phyloP scores from a whole-genome alignment of 345 rosid genomes.

The Citrus mangshanensis region DNA sequence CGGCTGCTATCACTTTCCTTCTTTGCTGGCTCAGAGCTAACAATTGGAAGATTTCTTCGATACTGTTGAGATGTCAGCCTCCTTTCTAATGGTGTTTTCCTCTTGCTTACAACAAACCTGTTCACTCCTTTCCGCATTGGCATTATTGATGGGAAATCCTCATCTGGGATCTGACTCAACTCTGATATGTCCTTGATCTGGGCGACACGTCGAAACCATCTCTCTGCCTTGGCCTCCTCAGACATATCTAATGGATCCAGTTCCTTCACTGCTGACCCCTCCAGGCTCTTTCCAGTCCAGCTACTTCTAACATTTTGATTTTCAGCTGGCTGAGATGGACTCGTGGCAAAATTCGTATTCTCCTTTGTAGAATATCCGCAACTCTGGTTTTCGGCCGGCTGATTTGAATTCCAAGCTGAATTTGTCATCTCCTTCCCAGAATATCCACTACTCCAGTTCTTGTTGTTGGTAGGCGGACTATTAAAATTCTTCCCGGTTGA shows the following conservation, averaged over 20 bases:
- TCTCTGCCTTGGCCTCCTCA: constrained; percentile 96
- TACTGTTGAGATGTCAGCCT: constrained; percentile 85
- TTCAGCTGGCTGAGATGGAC: constrained; percentile 24
- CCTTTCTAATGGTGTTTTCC: constrained; percentile 87
- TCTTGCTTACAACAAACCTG: constrained; percentile 94
- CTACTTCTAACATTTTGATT: constrained; percentile 25
- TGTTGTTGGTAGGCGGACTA: constrained; percentile 10
- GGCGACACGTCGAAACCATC: constrained; percentile 90
- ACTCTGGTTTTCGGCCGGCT: constrained; percentile 24
- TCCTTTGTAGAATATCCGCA: constrained; percentile 10
- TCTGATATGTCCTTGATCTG: constrained; percentile 95
- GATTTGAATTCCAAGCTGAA: constrained; percentile 11
- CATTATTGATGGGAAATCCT: constrained; percentile 98
- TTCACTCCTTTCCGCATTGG: constrained; percentile 99
- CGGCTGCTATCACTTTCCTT: constrained; percentile 31
- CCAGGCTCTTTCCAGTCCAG: constrained; percentile 76
- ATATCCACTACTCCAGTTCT: constrained; percentile 11
- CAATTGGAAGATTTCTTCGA: constrained; percentile 53
- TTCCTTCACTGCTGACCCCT: constrained; percentile 86
- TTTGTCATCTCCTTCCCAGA: constrained; percentile 4
- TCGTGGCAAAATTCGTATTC: not conserved
- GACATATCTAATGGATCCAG: constrained; percentile 94
- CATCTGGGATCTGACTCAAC: constrained; percentile 95
- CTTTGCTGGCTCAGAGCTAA: constrained; percentile 46
- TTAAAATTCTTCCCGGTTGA: constrained; percentile 22